Evolutionary conservation across 768 basidiomycete genomes (phyloP).

Genomic region (Hygrophorus russula): DNA sequence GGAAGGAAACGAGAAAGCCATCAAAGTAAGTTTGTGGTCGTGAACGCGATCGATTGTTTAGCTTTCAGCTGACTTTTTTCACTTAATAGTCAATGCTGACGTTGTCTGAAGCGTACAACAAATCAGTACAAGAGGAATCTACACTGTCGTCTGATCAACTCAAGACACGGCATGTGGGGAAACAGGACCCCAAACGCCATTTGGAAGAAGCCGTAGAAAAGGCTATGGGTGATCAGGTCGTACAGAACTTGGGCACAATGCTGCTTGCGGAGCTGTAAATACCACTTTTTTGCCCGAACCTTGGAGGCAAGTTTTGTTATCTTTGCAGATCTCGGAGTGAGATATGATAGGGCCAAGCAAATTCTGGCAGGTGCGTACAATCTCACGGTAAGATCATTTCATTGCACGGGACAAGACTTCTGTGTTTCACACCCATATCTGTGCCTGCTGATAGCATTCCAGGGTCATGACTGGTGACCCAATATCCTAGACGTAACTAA

Average conservation of each 20-base stretch:
- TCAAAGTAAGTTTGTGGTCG: constrained; percentile 53
- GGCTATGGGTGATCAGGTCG: constrained; percentile 96
- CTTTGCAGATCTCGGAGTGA: too few species aligned
- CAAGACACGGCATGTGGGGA: constrained; percentile 95
- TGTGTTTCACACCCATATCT: too few species aligned
- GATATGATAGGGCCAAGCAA: too few species aligned
- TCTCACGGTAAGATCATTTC: too few species aligned
- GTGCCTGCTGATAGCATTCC: too few species aligned
- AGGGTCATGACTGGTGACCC: too few species aligned
- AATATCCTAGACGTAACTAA: too few species aligned
- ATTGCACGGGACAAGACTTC: too few species aligned
- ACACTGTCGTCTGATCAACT: constrained; percentile 90
- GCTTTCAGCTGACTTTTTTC: constrained; percentile 9
- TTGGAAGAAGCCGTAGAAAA: constrained; percentile 95
- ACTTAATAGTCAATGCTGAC: constrained; percentile 74
- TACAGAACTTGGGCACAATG: constrained; percentile 93
- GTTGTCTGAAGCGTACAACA: constrained; percentile 91
- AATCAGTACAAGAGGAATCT: constrained; percentile 95
- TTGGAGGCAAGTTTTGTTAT: background rate
- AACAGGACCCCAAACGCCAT: constrained; percentile 97
- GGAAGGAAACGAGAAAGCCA: constrained; percentile 81
- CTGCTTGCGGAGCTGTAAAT: constrained; percentile 78
- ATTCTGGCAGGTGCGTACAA: too few species aligned
- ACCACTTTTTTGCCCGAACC: constrained; percentile 9
- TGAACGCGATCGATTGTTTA: background rate